These are phyloP conservation scores for Didymella pomorum DNA, from an alignment of 2,329 filamentous ascomycete species.

Conservation along the genomic window DNA sequence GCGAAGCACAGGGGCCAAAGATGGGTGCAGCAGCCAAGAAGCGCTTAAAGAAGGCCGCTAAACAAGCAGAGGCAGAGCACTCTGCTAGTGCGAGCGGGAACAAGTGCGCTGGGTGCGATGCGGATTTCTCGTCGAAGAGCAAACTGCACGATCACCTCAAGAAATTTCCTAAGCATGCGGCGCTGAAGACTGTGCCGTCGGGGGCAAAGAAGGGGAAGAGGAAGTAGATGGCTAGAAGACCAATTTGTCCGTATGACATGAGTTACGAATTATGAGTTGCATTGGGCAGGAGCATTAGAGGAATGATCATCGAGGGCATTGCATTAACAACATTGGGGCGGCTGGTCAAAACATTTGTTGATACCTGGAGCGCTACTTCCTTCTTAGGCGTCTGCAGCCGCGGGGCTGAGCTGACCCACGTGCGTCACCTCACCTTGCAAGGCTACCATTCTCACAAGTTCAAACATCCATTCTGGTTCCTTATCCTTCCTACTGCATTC, in stretches of 20 bases:
- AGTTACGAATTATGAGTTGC: neutral
- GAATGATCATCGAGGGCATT: no score
- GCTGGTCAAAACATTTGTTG: no score
- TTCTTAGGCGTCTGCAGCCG: no score
- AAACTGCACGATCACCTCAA: constrained; percentile 78
- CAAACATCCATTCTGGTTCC: no score
- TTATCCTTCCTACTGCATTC: no score
- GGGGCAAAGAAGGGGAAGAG: constrained; percentile 34
- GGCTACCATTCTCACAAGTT: no score
- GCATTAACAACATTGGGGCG: no score
- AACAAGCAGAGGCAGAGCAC: constrained; percentile 44
- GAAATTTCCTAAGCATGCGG: constrained; percentile 67
- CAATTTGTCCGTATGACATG: no score
- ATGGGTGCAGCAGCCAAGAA: constrained; percentile 59
- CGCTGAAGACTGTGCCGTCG: constrained; percentile 44
- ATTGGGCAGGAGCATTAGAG: neutral
- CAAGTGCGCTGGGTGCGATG: constrained; percentile 80
- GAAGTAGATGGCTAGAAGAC: constrained; percentile 6
- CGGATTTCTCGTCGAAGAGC: constrained; percentile 76
- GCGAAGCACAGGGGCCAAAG: constrained; percentile 40
- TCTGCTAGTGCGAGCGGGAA: constrained; percentile 55
- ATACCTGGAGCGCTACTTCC: no score
- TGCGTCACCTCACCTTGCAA: no score
- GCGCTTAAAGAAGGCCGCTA: constrained; percentile 56
- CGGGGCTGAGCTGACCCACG: no score